phyloP scores from a whole-genome alignment of 768 basidiomycete species.

The Mycena kentingensis region DNA sequence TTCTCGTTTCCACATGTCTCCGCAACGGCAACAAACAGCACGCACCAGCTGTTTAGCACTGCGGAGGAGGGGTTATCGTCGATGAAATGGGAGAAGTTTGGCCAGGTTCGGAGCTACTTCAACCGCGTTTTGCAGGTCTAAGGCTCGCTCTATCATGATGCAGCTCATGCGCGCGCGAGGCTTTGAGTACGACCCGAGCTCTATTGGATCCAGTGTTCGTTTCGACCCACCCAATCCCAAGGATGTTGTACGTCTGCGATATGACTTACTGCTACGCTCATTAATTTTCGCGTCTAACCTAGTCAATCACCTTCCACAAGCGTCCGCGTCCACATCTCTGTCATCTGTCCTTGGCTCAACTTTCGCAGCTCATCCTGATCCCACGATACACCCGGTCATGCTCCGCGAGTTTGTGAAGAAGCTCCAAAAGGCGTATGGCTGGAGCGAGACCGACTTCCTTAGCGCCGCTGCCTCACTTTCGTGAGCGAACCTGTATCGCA shows the following conservation, averaged over 20 bases:
- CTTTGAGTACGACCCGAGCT: neutral
- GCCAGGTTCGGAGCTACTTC: neutral
- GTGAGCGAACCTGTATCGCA: constrained; percentile 2
- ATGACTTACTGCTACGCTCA: neutral
- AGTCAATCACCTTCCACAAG: neutral
- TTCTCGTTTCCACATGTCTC: no score
- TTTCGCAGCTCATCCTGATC: neutral
- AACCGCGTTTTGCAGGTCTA: neutral
- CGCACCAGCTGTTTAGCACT: no score
- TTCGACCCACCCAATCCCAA: neutral
- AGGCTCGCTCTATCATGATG: neutral
- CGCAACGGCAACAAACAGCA: no score
- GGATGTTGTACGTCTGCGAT: neutral
- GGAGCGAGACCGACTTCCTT: neutral
- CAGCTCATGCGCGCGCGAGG: neutral
- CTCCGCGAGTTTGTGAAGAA: neutral
- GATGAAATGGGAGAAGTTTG: neutral
- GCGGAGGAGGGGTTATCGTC: no score
- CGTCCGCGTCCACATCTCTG: neutral
- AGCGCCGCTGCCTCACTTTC: no score
- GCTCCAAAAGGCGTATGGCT: neutral
- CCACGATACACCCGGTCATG: neutral
- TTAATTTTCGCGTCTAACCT: neutral
- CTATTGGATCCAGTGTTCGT: neutral
- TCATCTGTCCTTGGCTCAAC: neutral